Percentiles rank a stretch among this genome's conserved stretches.
These are phyloP conservation scores for Prosopis cineraria DNA, from an alignment of 306 rosid genomes.

Conservation along the genomic window DNA sequence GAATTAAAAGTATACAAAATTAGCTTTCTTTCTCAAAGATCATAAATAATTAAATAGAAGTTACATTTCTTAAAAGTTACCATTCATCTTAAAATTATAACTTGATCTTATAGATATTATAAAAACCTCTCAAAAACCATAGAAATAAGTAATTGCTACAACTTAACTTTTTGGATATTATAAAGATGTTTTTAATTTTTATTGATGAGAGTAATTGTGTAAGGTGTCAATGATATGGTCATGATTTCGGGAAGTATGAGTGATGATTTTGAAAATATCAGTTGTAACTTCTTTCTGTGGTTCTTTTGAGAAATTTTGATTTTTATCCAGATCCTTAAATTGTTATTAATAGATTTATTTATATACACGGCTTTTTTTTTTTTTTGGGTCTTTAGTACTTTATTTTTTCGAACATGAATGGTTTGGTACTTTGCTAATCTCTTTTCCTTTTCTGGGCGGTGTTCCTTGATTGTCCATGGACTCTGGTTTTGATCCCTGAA, in stretches of 20 bases:
- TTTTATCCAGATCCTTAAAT: neutral
- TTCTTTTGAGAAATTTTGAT: neutral
- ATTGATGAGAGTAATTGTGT: neutral
- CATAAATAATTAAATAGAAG: neutral
- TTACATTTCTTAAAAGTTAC: neutral
- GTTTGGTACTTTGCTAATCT: neutral
- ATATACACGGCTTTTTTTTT: too few relatives aligned
- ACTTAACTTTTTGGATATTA: neutral
- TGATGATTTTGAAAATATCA: neutral
- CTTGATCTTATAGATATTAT: too few relatives aligned
- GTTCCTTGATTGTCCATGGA: neutral
- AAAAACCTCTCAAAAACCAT: too few relatives aligned
- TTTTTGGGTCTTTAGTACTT: too few relatives aligned
- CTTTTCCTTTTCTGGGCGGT: neutral
- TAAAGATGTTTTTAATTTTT: neutral
- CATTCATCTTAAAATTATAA: neutral
- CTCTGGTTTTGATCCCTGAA: neutral
- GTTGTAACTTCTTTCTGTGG: neutral
- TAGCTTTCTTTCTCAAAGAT: neutral
- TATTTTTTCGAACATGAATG: neutral
- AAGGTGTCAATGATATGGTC: neutral
- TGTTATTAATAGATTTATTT: neutral
- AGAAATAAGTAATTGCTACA: too few relatives aligned
- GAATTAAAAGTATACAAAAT: neutral
- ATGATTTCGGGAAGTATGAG: neutral